These are phyloP conservation scores for Mollisia scopiformis DNA, from an alignment of 2,329 filamentous ascomycete species.

Conservation along the genomic window DNA sequence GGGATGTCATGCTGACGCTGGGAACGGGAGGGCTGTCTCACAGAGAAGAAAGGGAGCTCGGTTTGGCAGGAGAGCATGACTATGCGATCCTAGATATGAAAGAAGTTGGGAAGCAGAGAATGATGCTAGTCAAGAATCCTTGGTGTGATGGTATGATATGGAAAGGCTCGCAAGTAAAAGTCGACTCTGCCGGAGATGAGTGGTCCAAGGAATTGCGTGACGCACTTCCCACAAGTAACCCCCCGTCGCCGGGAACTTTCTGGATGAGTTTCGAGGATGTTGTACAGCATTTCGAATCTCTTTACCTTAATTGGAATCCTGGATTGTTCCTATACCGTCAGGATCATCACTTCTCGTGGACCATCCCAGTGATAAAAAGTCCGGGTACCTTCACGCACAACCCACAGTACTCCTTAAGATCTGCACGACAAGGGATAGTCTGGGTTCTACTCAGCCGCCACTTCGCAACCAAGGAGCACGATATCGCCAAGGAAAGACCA, in stretches of 20 bases:
- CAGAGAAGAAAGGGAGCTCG: slow-evolving; percentile 77
- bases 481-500: slow-evolving; percentile 51
- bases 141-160: slow-evolving; percentile 85
- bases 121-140: slow-evolving; percentile 90
- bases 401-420: slow-evolving; percentile 72
- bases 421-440: slow-evolving; percentile 60
- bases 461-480: slow-evolving; percentile 71
- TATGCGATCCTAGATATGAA: slow-evolving; percentile 87
- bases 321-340: slow-evolving; percentile 78
- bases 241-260: slow-evolving; percentile 71
- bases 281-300: slow-evolving; percentile 88
- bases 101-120: slow-evolving; percentile 62
- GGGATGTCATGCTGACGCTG: slow-evolving; percentile 85
- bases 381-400: slow-evolving; percentile 64
- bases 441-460: slow-evolving; percentile 90
- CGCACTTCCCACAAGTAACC: slow-evolving; percentile 24
- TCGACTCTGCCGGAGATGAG: slow-evolving; percentile 2
- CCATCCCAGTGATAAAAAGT: slow-evolving; percentile 52
- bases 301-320: slow-evolving; percentile 98
- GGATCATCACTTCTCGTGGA: slow-evolving; percentile 90
- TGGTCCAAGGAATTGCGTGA: slow-evolving; percentile 31
- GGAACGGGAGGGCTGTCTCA: slow-evolving; percentile 83
- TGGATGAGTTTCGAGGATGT: slow-evolving; percentile 93
- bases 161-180: slow-evolving; percentile 51
- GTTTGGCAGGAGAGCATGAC: slow-evolving; percentile 87